phyloP scores from a whole-genome alignment of 2,329 filamentous ascomycete species.

The Leptographium radiaticola region DNA sequence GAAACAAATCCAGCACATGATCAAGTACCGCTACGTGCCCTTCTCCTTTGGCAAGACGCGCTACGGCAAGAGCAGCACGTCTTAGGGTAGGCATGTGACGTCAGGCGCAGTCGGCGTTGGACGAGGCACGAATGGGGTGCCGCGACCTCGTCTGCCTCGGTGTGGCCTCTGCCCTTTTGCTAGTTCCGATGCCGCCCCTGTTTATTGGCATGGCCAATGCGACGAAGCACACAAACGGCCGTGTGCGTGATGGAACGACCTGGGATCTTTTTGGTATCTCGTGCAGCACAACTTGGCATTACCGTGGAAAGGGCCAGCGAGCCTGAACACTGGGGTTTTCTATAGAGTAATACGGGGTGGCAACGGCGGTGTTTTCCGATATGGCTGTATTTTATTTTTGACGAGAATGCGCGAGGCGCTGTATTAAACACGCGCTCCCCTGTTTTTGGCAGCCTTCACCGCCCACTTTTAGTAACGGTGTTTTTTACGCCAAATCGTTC shows the following conservation, averaged over 20 bases:
- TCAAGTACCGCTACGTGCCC: constrained; percentile 97
- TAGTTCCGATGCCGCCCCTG: neutral
- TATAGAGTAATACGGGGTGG: constrained; percentile 2
- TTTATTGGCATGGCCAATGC: neutral
- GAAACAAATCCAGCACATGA: constrained; percentile 99
- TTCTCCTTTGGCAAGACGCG: constrained; percentile 84
- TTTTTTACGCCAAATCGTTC: no score
- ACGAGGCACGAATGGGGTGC: neutral
- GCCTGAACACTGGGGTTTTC: neutral
- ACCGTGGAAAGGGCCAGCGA: neutral
- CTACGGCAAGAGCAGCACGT: constrained; percentile 51
- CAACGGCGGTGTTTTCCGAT: neutral
- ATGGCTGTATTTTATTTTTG: neutral
- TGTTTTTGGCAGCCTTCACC: neutral
- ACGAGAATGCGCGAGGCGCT: no score
- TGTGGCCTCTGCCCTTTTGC: neutral
- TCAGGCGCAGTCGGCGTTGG: neutral
- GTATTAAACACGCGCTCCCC: no score
- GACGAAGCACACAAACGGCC: neutral
- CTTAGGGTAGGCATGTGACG: no score
- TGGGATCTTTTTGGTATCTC: neutral
- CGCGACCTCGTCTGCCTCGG: no score
- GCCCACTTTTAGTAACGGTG: neutral
- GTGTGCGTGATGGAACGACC: neutral
- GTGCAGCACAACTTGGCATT: neutral